Conservation (phyloP, 2,329 filamentous ascomycete genomes). For the Fusarium sp. region DNA sequence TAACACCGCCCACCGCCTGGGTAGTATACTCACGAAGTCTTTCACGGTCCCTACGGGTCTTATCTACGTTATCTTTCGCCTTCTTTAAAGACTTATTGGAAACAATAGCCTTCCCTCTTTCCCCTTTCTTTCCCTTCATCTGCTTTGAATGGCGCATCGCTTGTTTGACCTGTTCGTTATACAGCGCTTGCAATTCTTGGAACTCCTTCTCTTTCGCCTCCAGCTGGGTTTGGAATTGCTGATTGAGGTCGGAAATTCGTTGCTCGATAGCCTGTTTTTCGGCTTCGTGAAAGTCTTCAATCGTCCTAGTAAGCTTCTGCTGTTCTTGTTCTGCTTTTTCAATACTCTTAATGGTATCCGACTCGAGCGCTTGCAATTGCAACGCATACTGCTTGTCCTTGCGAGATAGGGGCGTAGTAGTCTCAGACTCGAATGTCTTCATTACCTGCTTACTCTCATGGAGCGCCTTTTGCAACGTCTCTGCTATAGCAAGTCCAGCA, state of each 20-base stretch:
- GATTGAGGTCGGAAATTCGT: not conserved
- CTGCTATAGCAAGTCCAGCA: not conserved
- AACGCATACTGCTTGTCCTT: not conserved
- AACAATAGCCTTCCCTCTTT: not conserved
- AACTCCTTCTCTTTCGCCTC: not conserved
- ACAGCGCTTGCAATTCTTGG: not conserved
- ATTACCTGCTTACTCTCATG: not conserved
- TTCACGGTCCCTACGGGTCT: not conserved
- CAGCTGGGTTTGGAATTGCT: not conserved
- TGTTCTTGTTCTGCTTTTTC: not conserved
- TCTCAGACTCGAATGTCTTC: not conserved
- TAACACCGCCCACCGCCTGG: not conserved
- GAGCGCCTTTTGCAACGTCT: not conserved
- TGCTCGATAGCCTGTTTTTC: not conserved
- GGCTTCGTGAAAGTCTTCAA: not conserved
- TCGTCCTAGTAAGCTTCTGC: not conserved
- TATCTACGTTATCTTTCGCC: not conserved
- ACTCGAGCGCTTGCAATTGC: not conserved
- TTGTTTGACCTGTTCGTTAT: not conserved
- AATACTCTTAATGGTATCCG: not conserved
- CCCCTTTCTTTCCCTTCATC: not conserved
- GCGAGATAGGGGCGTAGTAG: rapidly evolving
- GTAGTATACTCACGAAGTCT: not conserved
- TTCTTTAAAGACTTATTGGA: not conserved
- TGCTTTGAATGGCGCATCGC: not conserved